Evolutionary conservation across 139 green algal species (phyloP), one percentile per base, ranked within the genome.

Genomic region (Coelastrella sp.): DNA sequence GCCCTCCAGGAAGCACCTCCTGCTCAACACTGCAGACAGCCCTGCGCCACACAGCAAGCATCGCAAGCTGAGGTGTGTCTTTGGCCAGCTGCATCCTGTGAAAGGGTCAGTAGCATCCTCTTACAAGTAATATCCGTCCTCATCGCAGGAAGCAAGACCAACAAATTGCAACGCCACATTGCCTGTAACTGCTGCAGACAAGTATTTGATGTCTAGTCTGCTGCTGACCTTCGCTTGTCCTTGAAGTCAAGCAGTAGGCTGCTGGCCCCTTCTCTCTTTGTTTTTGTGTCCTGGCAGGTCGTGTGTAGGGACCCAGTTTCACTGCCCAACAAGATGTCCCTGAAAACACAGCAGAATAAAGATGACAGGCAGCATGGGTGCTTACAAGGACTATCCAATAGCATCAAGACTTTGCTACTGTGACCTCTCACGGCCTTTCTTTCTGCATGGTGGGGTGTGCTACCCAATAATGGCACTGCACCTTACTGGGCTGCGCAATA

Each of bases 301-400:
- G 89, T 84, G 30, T 90, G 85, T 45, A 97, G 71, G 1, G 53
- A n/a, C 0, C 94, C 94, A 5, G 35, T 27, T 23, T 92, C 90
- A 5, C 87, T 94, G 66, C 94, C 94, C 40, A 98, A 43, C 59
- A 97, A 66, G 2, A 95, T 83, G n/a, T 89, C 72, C 23, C 92
- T 94, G 62, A 27, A 69, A 23, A 69, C 30, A 69, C 53, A 64
- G 6, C 53, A 64, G 48, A 15, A 57, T 23, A 15, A 57, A 57
- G 48, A 15, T 23, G 48, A 23, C 48, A 23, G 13, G 48, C 48
- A 23, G 13, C 13, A 11, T 11, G 48, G 48, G 13, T 57, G 1
- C 48, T 57, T 57, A 11, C 48, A 23, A 11, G 13, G 13, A 15
- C 48, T 15, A 23, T 11, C 13, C 48, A 57, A 15, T 57, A 57